Conservation (phyloP, 352 stramenopile species). For the Globisporangium paddicum region DNA sequence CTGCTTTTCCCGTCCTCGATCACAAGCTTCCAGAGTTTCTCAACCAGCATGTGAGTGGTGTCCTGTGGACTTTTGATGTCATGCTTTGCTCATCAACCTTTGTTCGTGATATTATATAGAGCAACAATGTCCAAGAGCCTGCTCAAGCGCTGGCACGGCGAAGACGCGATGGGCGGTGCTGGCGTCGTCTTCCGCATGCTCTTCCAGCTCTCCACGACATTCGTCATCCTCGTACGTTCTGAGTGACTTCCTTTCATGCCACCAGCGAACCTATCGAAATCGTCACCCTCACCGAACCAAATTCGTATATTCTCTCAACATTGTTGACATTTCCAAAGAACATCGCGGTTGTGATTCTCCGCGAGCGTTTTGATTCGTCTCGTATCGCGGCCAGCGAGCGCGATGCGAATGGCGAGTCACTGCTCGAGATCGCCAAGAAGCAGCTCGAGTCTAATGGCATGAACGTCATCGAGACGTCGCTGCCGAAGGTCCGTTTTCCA, state of each 20-base stretch:
- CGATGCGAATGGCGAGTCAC: conserved; percentile 24
- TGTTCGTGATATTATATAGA: conserved; percentile 10
- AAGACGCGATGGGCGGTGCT: not conserved
- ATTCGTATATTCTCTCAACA: not conserved
- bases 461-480: conserved; percentile 30
- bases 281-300: not conserved
- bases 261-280: not conserved
- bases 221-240: conserved; percentile 35
- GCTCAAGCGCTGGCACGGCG: not conserved
- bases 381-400: not conserved
- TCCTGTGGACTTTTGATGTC: not conserved
- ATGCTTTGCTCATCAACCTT: not conserved
- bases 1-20: conserved; percentile 35
- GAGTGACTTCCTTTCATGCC: not conserved
- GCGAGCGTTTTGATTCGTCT: conserved; percentile 49
- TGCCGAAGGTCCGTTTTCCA: conserved; percentile 29
- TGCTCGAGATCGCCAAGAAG: conserved; percentile 52
- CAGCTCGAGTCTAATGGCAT: conserved; percentile 49
- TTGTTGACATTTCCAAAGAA: conserved; percentile 30
- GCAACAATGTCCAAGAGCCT: conserved; percentile 26
- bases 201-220: conserved; percentile 35
- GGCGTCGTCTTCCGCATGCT: conserved; percentile 27
- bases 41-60: conserved; percentile 39
- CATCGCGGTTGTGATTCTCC: conserved; percentile 50
- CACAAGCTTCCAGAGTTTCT: conserved; percentile 32